Evolutionary conservation across 192 early-diverging fungal genomes (phyloP).

Genomic region (Paraglomus brasilianum): DNA sequence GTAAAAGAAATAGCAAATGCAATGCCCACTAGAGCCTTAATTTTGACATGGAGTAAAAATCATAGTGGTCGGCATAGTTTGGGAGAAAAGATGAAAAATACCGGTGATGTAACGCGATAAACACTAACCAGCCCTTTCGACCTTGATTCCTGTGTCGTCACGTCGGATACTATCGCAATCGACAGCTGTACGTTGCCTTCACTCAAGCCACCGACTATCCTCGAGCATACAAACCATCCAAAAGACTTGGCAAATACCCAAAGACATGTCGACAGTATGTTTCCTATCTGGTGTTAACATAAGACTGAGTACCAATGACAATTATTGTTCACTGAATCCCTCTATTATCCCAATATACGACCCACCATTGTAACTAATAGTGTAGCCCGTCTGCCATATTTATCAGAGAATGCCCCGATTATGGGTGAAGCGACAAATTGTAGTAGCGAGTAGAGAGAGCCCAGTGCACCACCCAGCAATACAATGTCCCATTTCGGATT

Average conservation of each 20-base stretch:
- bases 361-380: constrained; percentile 84
- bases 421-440: constrained; percentile 85
- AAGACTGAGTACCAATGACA: no score
- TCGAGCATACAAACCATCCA: constrained; percentile 75
- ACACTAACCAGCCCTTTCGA: constrained; percentile 73
- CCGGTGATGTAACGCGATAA: constrained; percentile 3
- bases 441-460: constrained; percentile 91
- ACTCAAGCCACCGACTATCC: constrained; percentile 89
- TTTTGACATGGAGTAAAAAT: background rate
- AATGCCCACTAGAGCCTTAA: constrained; percentile 91
- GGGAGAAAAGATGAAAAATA: constrained; percentile 1
- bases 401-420: constrained; percentile 81
- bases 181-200: constrained; percentile 98
- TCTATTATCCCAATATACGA: no score
- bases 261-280: constrained; percentile 81
- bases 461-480: constrained; percentile 86
- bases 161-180: constrained; percentile 93
- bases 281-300: constrained; percentile 67
- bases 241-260: constrained; percentile 91
- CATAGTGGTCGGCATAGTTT: no score
- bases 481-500: constrained; percentile 69
- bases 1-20: constrained; percentile 97
- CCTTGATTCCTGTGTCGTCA: constrained; percentile 74
- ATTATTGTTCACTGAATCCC: no score
- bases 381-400: constrained; percentile 75